These are phyloP conservation scores for Termitomyces sp. DNA, from an alignment of 768 basidiomycete genomes.

Conservation along the genomic window DNA sequence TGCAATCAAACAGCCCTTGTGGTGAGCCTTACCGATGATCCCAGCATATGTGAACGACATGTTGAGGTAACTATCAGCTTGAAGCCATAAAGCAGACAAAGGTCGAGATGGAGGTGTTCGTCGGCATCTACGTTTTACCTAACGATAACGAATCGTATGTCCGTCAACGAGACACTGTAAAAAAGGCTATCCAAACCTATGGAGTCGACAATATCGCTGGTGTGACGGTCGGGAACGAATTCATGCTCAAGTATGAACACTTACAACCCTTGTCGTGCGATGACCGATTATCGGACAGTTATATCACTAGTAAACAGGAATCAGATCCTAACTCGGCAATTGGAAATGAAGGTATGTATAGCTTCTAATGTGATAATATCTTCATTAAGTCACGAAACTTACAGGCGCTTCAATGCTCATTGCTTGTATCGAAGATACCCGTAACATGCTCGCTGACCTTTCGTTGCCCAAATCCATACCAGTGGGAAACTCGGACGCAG, in stretches of 20 bases:
- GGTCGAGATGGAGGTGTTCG: slow-evolving; percentile 76
- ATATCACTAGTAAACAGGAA: slow-evolving; percentile 41
- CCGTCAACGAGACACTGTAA: slow-evolving; percentile 62
- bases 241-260: slow-evolving; percentile 60
- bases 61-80: slow-evolving; percentile 36
- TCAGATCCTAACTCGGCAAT: slow-evolving; percentile 52
- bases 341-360: slow-evolving; percentile 36
- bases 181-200: slow-evolving; percentile 67
- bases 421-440: slow-evolving; percentile 61
- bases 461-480: slow-evolving; percentile 57
- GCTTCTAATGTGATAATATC: background rate
- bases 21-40: slow-evolving; percentile 29
- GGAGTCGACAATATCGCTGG: slow-evolving; percentile 74
- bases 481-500: slow-evolving; percentile 84
- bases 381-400: background rate
- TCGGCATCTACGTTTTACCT: slow-evolving; percentile 60
- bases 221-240: slow-evolving; percentile 90
- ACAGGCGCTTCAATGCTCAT: slow-evolving; percentile 56
- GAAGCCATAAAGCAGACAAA: slow-evolving; percentile 89
- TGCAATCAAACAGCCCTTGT: slow-evolving; percentile 80
- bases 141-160: slow-evolving; percentile 60
- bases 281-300: slow-evolving; percentile 34
- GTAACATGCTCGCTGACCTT: slow-evolving; percentile 44
- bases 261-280: background rate
- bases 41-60: background rate